phyloP scores from a whole-genome alignment of 2,329 filamentous ascomycete species.

The Epichloe gansuensis region DNA sequence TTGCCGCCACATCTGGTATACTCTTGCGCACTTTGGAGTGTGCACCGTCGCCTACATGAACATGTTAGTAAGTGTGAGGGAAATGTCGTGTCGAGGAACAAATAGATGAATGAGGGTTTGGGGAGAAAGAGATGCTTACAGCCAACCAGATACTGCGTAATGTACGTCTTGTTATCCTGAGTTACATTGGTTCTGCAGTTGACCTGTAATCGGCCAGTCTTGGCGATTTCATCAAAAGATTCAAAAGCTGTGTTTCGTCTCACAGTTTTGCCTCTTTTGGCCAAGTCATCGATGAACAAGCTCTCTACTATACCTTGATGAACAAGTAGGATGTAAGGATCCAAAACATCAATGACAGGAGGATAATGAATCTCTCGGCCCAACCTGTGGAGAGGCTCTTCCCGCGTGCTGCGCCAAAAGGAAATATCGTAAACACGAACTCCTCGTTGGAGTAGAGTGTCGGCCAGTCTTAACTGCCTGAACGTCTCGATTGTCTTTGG shows the following conservation, averaged over 20 bases:
- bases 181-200: slow-evolving; percentile 39
- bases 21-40: slow-evolving; percentile 56
- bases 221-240: slow-evolving; percentile 35
- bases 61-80: background rate
- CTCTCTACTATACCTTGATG: slow-evolving; percentile 69
- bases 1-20: slow-evolving; percentile 43
- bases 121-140: slow-evolving; percentile 30
- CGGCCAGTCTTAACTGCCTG: slow-evolving; percentile 59
- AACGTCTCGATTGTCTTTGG: slow-evolving; percentile 70
- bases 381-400: slow-evolving; percentile 43
- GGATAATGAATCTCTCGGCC: slow-evolving; percentile 59
- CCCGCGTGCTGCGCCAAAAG: slow-evolving; percentile 50
- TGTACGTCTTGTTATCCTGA: slow-evolving; percentile 36
- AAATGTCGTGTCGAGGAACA: background rate
- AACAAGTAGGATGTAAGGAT: slow-evolving; percentile 44
- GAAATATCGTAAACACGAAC: slow-evolving; percentile 62
- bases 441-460: slow-evolving; percentile 51
- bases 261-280: slow-evolving; percentile 49
- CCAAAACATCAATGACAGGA: slow-evolving; percentile 41
- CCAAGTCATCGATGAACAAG: slow-evolving; percentile 56
- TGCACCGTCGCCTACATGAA: slow-evolving; percentile 46
- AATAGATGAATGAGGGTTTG: background rate
- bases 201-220: slow-evolving; percentile 32
- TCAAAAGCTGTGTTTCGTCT: slow-evolving; percentile 52
- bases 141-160: slow-evolving; percentile 53